A percentile compares a stretch with the other conserved stretches of the same genome.
phyloP scores from a whole-genome alignment of 225 moss, liverwort and hornwort species.

The Straminergon stramineum region DNA sequence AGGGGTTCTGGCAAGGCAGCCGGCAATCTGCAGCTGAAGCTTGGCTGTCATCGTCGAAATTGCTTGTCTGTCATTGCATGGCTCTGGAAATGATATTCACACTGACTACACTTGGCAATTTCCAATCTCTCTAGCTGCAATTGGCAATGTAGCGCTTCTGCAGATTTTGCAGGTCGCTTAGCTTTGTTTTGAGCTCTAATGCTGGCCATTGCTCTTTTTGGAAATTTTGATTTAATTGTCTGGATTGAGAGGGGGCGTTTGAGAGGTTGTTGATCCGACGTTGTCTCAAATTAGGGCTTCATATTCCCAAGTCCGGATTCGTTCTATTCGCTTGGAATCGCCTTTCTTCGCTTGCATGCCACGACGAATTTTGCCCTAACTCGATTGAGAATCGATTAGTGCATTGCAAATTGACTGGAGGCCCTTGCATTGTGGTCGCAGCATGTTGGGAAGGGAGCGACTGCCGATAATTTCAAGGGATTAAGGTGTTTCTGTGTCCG shows the following conservation, averaged over 20 bases:
- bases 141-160: neutral
- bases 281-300: neutral
- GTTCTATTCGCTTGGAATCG: neutral
- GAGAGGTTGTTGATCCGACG: neutral
- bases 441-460: neutral
- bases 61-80: neutral
- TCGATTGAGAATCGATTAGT: neutral
- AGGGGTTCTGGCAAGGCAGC: too few species aligned
- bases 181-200: neutral
- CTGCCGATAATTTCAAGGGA: neutral
- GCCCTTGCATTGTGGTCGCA: neutral
- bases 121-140: neutral
- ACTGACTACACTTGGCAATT: neutral
- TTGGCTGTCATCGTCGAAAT: neutral
- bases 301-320: neutral
- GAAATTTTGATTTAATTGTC: neutral
- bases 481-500: neutral
- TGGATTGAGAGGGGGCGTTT: neutral
- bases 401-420: neutral
- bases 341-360: neutral
- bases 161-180: neutral
- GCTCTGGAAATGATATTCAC: neutral
- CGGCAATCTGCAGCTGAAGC: neutral
- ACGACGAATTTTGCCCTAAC: neutral
- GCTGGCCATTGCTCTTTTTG: neutral